Percentiles rank a stretch among this genome's conserved stretches.
These are phyloP conservation scores for Pseudodiploospora longispora DNA, from an alignment of 2,329 filamentous ascomycete genomes.

Conservation along the genomic window DNA sequence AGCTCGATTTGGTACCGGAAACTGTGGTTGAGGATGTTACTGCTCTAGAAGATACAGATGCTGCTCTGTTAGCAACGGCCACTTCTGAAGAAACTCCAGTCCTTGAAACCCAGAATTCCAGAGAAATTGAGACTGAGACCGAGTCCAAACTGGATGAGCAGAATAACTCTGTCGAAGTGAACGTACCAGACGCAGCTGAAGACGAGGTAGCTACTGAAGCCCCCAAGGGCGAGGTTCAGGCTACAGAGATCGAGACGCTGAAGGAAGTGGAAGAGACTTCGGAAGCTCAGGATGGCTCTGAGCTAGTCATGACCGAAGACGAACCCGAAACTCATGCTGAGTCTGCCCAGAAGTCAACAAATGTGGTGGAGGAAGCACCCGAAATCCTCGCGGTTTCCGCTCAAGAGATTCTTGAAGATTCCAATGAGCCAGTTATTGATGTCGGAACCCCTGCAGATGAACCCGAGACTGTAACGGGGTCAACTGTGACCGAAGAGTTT, in stretches of 20 bases:
- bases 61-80: too few relatives aligned
- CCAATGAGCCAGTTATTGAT: too few relatives aligned
- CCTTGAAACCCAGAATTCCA: too few relatives aligned
- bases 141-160: too few relatives aligned
- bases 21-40: not conserved
- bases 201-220: not conserved
- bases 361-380: too few relatives aligned
- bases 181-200: not conserved
- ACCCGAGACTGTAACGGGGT: too few relatives aligned
- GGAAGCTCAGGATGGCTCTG: constrained; percentile 2
- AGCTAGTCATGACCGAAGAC: not conserved
- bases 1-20: not conserved
- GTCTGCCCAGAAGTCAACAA: not conserved
- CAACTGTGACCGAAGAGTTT: not conserved
- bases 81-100: not conserved
- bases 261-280: not conserved
- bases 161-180: not conserved
- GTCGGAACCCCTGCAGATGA: too few relatives aligned
- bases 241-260: constrained; percentile 2
- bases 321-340: constrained; percentile 13
- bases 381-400: too few relatives aligned
- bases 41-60: not conserved
- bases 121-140: too few relatives aligned
- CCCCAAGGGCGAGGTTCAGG: constrained; percentile 1
- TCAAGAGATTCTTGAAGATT: too few relatives aligned